Evolutionary conservation across 805 yeast genomes (phyloP), one percentile per base, ranked within the genome.

Genomic region (Ascoidea tarda): DNA sequence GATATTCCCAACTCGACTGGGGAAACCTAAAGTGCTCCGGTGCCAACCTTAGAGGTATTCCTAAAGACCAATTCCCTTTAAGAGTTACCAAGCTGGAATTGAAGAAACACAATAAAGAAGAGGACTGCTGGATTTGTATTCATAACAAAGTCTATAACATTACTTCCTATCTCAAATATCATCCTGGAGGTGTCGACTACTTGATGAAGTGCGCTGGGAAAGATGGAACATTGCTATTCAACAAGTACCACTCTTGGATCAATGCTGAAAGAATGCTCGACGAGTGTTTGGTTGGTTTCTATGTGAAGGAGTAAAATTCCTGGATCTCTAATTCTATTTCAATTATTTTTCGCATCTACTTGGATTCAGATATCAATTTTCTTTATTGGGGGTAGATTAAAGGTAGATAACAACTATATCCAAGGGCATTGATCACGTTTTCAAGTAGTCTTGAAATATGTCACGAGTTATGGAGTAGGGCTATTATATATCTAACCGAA

Each of bases 171-270:
- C 62, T 93, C 44, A 71, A 77, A 52, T 93, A 81, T 65, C 99
- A 91, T 59, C 99, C 99, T 0, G 99, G 99, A 44, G 99, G 99
- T 1, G 80, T 73, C 4, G 79, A 78, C 5, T 87, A 88, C 61
- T 68, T 91, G 47, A 71, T 87, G 78, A 76, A 79, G 50, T 78
- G 84, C 60, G 93, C 95, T 1, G 96, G 96, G 0, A 72, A 73
- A 50, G 97, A 91, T 63, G 93, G 91, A 1, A 87, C 96, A 3
- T 54, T 32, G 1, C 62, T 86, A 55, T 91, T 91, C 61, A 79
- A 82, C 65, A 80, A 81, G 66, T 85, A 83, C 52, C 86, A 80
- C 59, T 63, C 76, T 14, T 80, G 86, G 99, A 96, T 91, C 5
- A 91, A 86, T 63, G 86, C 72, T 50, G 96, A 90, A 57, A 68